Base-by-base conservation (phyloP, 139 green algal species). In the Chlorella sorokiniana region DNA sequence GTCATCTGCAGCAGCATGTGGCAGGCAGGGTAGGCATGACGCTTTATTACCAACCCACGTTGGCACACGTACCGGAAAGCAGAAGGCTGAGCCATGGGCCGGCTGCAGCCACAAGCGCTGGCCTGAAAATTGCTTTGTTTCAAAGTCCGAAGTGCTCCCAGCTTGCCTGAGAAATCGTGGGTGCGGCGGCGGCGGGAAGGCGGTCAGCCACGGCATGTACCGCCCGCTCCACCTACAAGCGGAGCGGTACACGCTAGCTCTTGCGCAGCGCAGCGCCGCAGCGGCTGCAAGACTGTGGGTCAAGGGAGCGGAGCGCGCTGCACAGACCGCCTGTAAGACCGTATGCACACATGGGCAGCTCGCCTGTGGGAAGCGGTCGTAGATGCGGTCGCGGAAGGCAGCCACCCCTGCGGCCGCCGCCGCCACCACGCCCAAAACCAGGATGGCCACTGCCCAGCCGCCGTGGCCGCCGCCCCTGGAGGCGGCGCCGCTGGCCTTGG, bases 351-450 rank as follows among this genome's bases (percentile, higher is more conserved):
- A 31, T 33, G 7, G 16, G 41, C 9, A 61, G 52, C 75, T 33
- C 1, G 38, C 72, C 75, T 81, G 75, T 1, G 78, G 78, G 48
- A 83, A 77, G 51, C 61, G 25, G 51, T 83, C 78, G 29, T 70
- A 78, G 29, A 83, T 69, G 11, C 25, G 38, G 29, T 83, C 63
- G 0, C 78, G 48, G 6, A 1, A 56, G 3, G 48, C 18, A 0
- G 40, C 54, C 27, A 45, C 16, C 5, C 27, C 52, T 0, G 25
- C 38, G 3, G 38, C 20, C 6, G 25, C 63, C 6, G 11, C 38
- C 33, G n/a, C 48, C 31, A 76, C 77, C 44, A 40, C 63, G 6
- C 33, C 38, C 33, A 76, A 63, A 25, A 67, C 77, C 6, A 74
- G 29, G 11, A 54, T 16, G 44, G 64, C 44, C 22, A 76, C 41